Evolutionary conservation across 768 basidiomycete species (phyloP), one percentile per base, ranked within the genome.

Genomic region (Naganishia onofrii): DNA sequence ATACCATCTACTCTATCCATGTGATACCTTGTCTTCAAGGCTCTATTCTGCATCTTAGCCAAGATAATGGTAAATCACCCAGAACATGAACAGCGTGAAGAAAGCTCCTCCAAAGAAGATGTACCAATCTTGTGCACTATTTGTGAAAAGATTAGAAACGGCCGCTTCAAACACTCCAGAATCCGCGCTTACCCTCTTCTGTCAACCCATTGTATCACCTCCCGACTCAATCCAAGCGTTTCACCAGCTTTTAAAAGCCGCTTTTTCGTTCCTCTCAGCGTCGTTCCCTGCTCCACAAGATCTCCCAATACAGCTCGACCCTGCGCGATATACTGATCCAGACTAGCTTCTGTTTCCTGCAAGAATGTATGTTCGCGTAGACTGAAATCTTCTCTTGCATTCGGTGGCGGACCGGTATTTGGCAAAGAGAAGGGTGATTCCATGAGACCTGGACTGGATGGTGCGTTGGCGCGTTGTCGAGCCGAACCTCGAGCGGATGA

Each of bases 181-280:
- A 38, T 17, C 26, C 19, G 1, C 1, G 84, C 87, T 70, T 72
- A 92, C 93, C 92, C 96, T 81, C 96, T 84, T 72, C 88, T 86
- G 78, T 99, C 96, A 73, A 99, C 94, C 92, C 94, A 99, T 8
- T 91, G 89, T 80, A 99, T 97, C 38, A 95, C 94, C 78, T 95
- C 87, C 71, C 93, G 85, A 80, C 93, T 93, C 78, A 98, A 82
- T 0, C 96, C 96, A 70, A 99, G 82, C 29, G 93, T 96, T 81
- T 96, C 97, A 56, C 94, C 96, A 52, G 92, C 89, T 78, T 91
- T 89, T 68, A 96, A 81, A 60, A 99, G 81, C 67, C 91, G 85
- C 74, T 88, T 85, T 78, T 92, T 90, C 0, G 96, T 97, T 51
- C 82, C 94, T 81, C 97, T 98, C 70, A 99, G 83, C 80, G 98